Percentiles rank a stretch among this genome's conserved stretches.
Evolutionary conservation across 2,329 filamentous ascomycete genomes (phyloP).

Genomic region (Ceratocystis papillata): DNA sequence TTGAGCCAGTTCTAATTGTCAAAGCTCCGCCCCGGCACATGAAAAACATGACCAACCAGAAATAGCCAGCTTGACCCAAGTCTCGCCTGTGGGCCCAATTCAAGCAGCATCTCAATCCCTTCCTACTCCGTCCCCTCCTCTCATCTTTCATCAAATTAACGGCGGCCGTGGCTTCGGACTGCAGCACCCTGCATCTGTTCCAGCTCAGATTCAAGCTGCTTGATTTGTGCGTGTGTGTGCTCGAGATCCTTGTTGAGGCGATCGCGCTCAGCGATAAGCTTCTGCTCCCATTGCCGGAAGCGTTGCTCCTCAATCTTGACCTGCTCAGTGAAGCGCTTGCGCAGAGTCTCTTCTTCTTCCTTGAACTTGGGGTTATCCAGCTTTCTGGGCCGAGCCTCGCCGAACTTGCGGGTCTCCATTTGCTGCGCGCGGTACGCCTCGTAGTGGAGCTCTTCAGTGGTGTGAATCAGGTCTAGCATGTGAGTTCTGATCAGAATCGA

Average conservation of each 20-base stretch:
- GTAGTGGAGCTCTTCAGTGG: conserved; percentile 98
- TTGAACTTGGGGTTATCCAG: conserved; percentile 99
- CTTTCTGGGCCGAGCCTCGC: conserved; percentile 93
- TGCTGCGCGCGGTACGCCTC: conserved; percentile 98
- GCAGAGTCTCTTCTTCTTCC: conserved; percentile 95
- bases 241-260: conserved; percentile 99
- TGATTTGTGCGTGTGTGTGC: conserved; percentile 89
- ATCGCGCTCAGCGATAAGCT: conserved; percentile 96
- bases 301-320: conserved; percentile 99
- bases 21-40: no score
- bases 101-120: no score
- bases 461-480: conserved; percentile 99
- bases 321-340: conserved; percentile 99
- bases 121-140: neutral
- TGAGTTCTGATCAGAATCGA: conserved; percentile 97
- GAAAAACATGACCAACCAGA: no score
- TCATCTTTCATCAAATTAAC: conserved; percentile 42
- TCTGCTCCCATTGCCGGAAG: conserved; percentile 99
- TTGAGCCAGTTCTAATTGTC: no score
- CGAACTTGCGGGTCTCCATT: conserved; percentile 99
- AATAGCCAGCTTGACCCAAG: no score
- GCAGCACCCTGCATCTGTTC: conserved; percentile 85
- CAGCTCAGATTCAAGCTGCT: conserved; percentile 82
- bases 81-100: no score
- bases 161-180: conserved; percentile 83